Conservation (phyloP, 352 stramenopile species). For the Elongisporangium anandrum region DNA sequence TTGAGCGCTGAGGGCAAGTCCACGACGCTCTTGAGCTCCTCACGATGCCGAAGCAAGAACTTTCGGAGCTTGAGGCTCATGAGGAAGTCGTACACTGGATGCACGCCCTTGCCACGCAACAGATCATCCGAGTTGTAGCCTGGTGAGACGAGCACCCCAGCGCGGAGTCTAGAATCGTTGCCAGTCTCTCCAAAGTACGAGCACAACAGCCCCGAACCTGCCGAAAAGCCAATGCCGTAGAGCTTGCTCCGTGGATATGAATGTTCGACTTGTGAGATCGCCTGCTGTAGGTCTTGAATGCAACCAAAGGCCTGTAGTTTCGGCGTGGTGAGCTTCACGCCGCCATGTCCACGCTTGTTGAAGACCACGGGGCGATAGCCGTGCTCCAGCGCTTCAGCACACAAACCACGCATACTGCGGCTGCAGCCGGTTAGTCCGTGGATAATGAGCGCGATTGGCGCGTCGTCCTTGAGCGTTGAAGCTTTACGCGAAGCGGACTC, state of each 20-base stretch:
- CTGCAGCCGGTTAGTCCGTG: constrained; percentile 71
- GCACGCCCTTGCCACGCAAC: constrained; percentile 51
- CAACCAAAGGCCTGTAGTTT: constrained; percentile 73
- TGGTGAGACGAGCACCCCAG: constrained; percentile 66
- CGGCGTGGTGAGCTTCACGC: constrained; percentile 50
- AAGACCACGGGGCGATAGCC: constrained; percentile 81
- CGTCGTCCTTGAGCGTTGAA: constrained; percentile 13
- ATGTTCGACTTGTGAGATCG: constrained; percentile 44
- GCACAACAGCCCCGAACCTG: constrained; percentile 59
- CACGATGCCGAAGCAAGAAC: constrained; percentile 50
- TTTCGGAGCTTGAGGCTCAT: constrained; percentile 75
- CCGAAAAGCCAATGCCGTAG: constrained; percentile 71
- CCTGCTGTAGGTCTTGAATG: constrained; percentile 48
- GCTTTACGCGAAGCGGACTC: constrained; percentile 18
- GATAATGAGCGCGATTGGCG: constrained; percentile 61
- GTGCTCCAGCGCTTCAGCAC: constrained; percentile 45
- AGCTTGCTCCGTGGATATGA: constrained; percentile 41
- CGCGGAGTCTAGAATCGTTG: constrained; percentile 37
- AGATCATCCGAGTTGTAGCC: constrained; percentile 74
- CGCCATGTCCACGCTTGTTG: constrained; percentile 80
- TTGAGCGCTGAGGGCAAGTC: constrained; percentile 40
- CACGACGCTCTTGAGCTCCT: constrained; percentile 36
- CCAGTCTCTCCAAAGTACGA: constrained; percentile 73
- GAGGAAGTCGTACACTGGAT: constrained; percentile 71
- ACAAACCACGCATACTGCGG: constrained; percentile 54